phyloP scores from a whole-genome alignment of 768 basidiomycete species.

The Vararia minispora region DNA sequence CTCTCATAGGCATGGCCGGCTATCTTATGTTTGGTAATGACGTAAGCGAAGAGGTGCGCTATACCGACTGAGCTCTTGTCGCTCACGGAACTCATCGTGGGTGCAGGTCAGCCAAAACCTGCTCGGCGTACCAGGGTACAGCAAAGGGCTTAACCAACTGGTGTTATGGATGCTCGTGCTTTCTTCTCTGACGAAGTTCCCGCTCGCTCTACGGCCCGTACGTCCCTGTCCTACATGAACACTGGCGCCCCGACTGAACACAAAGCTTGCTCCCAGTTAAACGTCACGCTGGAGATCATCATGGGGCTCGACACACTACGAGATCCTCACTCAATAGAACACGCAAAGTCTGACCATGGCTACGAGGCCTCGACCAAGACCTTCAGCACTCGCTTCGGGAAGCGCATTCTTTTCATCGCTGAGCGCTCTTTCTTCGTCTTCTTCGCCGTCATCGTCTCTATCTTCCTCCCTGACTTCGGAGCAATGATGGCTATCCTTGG shows the following conservation, averaged over 20 bases:
- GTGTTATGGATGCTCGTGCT: constrained; percentile 84
- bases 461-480: constrained; percentile 70
- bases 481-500: constrained; percentile 85
- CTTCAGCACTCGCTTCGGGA: constrained; percentile 22
- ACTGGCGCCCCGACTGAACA: not conserved
- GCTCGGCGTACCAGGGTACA: constrained; percentile 62
- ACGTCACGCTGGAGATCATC: constrained; percentile 69
- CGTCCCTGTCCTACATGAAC: constrained; percentile 17
- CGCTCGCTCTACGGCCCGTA: constrained; percentile 72
- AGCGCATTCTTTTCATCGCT: constrained; percentile 31
- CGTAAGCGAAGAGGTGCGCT: constrained; percentile 75
- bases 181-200: constrained; percentile 79
- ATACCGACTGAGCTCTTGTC: too few species aligned
- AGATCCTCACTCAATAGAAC: constrained; percentile 10
- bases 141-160: constrained; percentile 52
- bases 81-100: too few species aligned
- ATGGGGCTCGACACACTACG: constrained; percentile 49
- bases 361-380: constrained; percentile 8
- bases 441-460: constrained; percentile 57
- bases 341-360: constrained; percentile 1
- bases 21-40: constrained; percentile 84
- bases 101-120: constrained; percentile 74
- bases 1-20: constrained; percentile 64
- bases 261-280: constrained; percentile 37
- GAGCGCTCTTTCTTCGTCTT: constrained; percentile 50